phyloP scores from a whole-genome alignment of 495 filamentous ascomycete species.

The Lasiosphaeriaceae sp. region DNA sequence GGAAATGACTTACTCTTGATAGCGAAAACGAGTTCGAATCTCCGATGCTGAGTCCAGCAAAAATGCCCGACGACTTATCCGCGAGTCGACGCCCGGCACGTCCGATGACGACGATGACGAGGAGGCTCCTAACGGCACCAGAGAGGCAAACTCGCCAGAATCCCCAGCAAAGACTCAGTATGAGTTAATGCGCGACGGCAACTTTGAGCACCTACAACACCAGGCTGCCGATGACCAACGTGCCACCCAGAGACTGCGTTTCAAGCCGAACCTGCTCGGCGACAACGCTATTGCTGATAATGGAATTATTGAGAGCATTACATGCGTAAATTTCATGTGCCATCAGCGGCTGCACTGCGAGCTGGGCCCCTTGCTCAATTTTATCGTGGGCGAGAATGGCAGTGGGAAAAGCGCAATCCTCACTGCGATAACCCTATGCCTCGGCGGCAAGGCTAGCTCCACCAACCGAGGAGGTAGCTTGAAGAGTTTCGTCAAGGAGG shows the following conservation, averaged over 20 bases:
- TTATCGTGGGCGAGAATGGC: conserved; percentile 95
- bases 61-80: conserved; percentile 19
- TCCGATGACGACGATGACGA: conserved; percentile 25
- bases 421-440: conserved; percentile 89
- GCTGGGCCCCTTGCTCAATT: conserved; percentile 91
- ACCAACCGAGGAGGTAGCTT: conserved; percentile 94
- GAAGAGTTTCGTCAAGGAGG: conserved; percentile 90
- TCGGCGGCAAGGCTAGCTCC: conserved; percentile 88
- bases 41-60: conserved; percentile 26
- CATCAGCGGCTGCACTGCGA: conserved; percentile 74
- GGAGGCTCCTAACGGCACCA: neutral
- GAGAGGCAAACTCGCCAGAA: conserved; percentile 5
- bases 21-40: conserved; percentile 44
- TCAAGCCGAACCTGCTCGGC: conserved; percentile 48
- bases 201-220: conserved; percentile 49
- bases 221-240: conserved; percentile 59
- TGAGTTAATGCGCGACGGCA: conserved; percentile 47
- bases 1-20: conserved; percentile 5
- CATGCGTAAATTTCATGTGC: conserved; percentile 93
- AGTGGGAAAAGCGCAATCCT: conserved; percentile 98
- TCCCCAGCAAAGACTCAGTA: conserved; percentile 46
- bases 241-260: conserved; percentile 67
- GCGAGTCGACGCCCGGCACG: conserved; percentile 12
- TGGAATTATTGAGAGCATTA: conserved; percentile 77
- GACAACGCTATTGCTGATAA: conserved; percentile 76